Conservation (phyloP, 208 protist genomes). For the Acanthamoeba healyi region DNA sequence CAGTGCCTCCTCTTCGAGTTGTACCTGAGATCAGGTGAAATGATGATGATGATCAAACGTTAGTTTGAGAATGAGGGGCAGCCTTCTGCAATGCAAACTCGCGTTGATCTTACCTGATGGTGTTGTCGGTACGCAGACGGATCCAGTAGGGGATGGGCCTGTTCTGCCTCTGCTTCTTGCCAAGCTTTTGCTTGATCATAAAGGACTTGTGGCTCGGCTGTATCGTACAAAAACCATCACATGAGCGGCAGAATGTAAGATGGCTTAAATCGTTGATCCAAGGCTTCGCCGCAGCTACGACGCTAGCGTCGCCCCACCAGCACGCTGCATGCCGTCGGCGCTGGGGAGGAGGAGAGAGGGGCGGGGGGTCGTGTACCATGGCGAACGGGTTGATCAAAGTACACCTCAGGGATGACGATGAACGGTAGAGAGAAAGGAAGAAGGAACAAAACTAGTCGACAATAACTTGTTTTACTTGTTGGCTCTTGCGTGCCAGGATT, state of each 20-base stretch:
- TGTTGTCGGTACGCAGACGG: conserved; percentile 92
- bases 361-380: conserved; percentile 11
- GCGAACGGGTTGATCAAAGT: conserved; percentile 20
- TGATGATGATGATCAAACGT: too few species aligned
- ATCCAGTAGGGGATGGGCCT: conserved; percentile 93
- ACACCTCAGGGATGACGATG: conserved; percentile 24
- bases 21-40: too few species aligned
- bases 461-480: background rate
- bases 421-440: conserved; percentile 43
- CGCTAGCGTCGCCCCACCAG: too few species aligned
- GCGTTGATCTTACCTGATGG: conserved; percentile 90
- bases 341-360: conserved; percentile 37
- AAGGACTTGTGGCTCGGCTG: conserved; percentile 92
- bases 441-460: background rate
- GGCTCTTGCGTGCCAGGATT: background rate
- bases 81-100: too few species aligned
- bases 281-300: too few species aligned
- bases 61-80: too few species aligned
- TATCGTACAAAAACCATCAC: conserved; percentile 72
- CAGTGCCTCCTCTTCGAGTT: conserved; percentile 89
- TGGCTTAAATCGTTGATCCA: too few species aligned
- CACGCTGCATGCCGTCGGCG: too few species aligned
- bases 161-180: conserved; percentile 92
- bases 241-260: too few species aligned
- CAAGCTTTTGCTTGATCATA: conserved; percentile 89